phyloP scores from a whole-genome alignment of 306 rosid genomes.

The Vigna hirtella region DNA sequence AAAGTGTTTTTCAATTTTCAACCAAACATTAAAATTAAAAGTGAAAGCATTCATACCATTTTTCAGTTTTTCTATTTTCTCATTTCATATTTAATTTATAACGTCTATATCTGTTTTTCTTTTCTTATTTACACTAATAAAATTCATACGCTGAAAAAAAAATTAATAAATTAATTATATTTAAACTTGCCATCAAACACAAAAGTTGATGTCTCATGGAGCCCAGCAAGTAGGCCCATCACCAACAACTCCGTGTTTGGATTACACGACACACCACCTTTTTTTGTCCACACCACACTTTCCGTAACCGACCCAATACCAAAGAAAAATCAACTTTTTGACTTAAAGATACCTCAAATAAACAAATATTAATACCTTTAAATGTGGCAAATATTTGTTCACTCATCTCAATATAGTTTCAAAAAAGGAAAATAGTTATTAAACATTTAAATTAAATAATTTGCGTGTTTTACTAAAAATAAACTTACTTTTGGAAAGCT shows the following conservation, averaged over 20 bases:
- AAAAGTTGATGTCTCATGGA: neutral
- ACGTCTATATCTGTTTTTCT: no score
- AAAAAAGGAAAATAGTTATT: neutral
- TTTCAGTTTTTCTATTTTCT: no score
- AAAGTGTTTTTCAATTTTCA: no score
- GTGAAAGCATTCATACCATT: no score
- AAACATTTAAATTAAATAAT: neutral
- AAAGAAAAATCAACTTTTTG: neutral
- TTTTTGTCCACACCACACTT: neutral
- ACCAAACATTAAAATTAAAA: no score
- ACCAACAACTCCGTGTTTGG: neutral
- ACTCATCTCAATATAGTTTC: neutral
- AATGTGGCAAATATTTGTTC: constrained; percentile 16
- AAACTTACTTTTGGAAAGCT: neutral
- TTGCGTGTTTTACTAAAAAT: neutral
- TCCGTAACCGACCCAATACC: constrained; percentile 2
- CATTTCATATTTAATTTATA: no score
- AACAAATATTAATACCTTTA: neutral
- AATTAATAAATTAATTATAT: neutral
- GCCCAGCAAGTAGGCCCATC: constrained; percentile 6
- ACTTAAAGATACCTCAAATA: neutral
- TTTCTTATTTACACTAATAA: no score
- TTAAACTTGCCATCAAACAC: neutral
- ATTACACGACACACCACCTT: neutral
- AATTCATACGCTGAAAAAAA: neutral